Evolutionary conservation across 2,329 filamentous ascomycete species (phyloP).

Genomic region (Colletotrichum sp.): DNA sequence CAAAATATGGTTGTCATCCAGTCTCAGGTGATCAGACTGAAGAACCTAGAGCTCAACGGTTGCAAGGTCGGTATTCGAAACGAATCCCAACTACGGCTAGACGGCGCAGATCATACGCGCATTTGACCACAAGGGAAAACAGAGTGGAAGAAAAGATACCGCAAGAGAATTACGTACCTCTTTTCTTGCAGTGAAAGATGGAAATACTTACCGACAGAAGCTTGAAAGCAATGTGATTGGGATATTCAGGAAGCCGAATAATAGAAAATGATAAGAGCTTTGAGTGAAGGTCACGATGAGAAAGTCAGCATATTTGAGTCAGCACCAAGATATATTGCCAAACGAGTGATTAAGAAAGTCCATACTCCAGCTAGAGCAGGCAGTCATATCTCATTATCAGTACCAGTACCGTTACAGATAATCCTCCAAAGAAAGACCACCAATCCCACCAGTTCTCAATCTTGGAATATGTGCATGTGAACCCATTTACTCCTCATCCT

Average conservation of each 20-base stretch:
- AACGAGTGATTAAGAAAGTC: background rate
- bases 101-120: background rate
- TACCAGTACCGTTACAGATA: conserved; percentile 18
- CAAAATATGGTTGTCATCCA: background rate
- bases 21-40: background rate
- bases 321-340: background rate
- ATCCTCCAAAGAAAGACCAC: background rate
- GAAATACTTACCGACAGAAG: too few relatives aligned
- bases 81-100: background rate
- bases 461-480: conserved; percentile 12
- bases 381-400: conserved; percentile 19
- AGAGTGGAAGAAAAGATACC: background rate
- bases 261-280: too few relatives aligned
- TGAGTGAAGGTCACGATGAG: background rate
- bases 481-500: conserved; percentile 17
- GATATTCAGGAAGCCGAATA: too few relatives aligned
- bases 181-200: too few relatives aligned
- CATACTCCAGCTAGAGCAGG: conserved; percentile 20
- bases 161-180: too few relatives aligned
- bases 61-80: background rate
- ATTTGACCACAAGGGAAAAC: background rate
- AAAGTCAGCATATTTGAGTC: rapidly evolving
- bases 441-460: conserved; percentile 3
- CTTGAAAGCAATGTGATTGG: too few relatives aligned
- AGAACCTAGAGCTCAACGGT: background rate